Evolutionary conservation across 768 basidiomycete genomes (phyloP), one percentile per base, ranked within the genome.

Genomic region (Podaxis sp.): DNA sequence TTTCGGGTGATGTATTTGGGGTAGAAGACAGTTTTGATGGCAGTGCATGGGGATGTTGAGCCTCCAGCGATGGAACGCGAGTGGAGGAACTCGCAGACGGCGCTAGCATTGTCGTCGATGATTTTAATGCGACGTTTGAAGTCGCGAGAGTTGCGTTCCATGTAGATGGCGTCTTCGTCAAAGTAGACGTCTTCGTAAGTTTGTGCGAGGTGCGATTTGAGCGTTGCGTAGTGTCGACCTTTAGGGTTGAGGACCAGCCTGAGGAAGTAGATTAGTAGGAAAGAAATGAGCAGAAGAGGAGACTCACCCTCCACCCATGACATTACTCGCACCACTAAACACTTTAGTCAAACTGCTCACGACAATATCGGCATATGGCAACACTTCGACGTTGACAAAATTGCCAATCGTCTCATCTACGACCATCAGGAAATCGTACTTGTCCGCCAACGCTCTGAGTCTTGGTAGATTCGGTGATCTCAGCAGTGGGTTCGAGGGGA

Each of bases 61-160:
- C 79, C 79, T 19, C 73, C 80, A 2, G 76, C 74, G 29, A 78
- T 59, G 0, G 88, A 88, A 52, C 82, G 85, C 2, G 84, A 79
- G 41, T 79, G 82, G 29, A 99, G 79, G 71, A 89, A 85, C 59
- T 91, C 89, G 73, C 94, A 96, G 61, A 96, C 79, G 49, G 83
- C 84, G 71, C 93, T 88, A 3, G 96, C 80, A 72, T 96, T 98
- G 36, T 74, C 72, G 73, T 98, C 93, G 74, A 96, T 93, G 57
- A 79, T 72, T 59, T 79, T 79, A 66, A 94, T 82, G 59, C 96
- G 92, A 7, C 77, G 79, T 56, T 81, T 76, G 79, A 96, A 98
- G 76, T 97, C 89, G 55, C 96, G 92, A 17, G 96, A 98, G 76
- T 99, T 99, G 66, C 96, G 91, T 72, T 99, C 96, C 91, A 99